Evolutionary conservation across 2,329 filamentous ascomycete genomes (phyloP).

Genomic region (Neobulgaria alba): DNA sequence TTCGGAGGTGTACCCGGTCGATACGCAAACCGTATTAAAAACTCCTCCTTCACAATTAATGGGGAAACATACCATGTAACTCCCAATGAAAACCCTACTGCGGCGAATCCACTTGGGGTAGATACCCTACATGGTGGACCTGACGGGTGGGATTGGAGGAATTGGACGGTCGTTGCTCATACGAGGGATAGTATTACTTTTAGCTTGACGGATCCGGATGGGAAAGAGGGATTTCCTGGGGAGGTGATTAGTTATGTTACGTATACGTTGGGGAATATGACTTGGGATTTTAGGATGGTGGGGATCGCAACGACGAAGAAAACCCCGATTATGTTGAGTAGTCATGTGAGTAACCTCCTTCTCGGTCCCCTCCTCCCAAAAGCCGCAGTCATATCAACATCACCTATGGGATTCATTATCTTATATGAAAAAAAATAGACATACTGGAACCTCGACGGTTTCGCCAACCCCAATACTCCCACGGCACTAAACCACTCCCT

Average conservation of each 20-base stretch:
- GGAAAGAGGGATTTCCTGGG: slow-evolving; percentile 69
- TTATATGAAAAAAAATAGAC: slow-evolving; percentile 37
- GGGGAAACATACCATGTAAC: slow-evolving; percentile 49
- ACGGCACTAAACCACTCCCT: slow-evolving; percentile 63
- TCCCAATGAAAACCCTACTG: slow-evolving; percentile 54
- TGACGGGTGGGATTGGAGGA: slow-evolving; percentile 68
- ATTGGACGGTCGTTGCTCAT: slow-evolving; percentile 68
- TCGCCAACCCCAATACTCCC: slow-evolving; percentile 61
- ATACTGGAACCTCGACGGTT: slow-evolving; percentile 81
- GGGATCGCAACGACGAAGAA: slow-evolving; percentile 63
- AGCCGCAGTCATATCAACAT: neutral
- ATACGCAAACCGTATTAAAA: slow-evolving; percentile 76
- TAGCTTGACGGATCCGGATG: slow-evolving; percentile 62
- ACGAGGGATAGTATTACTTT: slow-evolving; percentile 62
- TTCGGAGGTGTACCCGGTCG: slow-evolving; percentile 66
- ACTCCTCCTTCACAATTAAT: slow-evolving; percentile 63
- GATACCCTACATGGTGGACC: slow-evolving; percentile 63
- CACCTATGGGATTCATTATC: neutral
- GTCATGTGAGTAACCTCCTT: slow-evolving; percentile 34
- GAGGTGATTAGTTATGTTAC: slow-evolving; percentile 67
- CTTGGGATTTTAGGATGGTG: slow-evolving; percentile 66
- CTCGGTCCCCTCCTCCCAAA: neutral
- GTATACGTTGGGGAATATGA: slow-evolving; percentile 57
- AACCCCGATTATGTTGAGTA: slow-evolving; percentile 75
- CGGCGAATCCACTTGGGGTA: slow-evolving; percentile 41